Evolutionary conservation across 345 rosid species (phyloP).

Genomic region (Moringa oleifera): DNA sequence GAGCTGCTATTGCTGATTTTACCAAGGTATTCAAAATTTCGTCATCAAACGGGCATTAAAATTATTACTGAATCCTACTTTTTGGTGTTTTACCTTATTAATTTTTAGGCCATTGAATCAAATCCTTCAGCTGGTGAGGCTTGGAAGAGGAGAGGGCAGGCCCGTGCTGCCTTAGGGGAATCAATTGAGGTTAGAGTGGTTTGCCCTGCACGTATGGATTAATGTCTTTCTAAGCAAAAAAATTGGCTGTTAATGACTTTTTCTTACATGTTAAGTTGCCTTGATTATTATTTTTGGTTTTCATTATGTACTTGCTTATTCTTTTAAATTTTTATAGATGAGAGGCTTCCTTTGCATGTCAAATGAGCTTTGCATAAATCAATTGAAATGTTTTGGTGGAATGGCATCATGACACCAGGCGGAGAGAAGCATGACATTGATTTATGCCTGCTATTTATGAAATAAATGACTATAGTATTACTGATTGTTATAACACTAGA

Average conservation of each 20-base stretch:
- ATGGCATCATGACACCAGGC: not conserved
- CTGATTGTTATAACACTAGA: slow-evolving; percentile 12
- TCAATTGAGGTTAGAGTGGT: slow-evolving; percentile 57
- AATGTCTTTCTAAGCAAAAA: slow-evolving; percentile 5
- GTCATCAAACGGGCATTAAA: not conserved
- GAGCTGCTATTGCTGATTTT: slow-evolving; percentile 83
- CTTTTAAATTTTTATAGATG: not conserved
- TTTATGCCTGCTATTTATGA: slow-evolving; percentile 7
- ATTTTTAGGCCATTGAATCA: slow-evolving; percentile 76
- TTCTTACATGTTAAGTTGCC: not conserved
- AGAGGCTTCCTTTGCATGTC: slow-evolving; percentile 8
- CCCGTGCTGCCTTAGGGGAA: slow-evolving; percentile 93
- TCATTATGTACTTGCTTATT: not conserved
- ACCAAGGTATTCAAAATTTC: slow-evolving; percentile 51
- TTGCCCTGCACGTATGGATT: slow-evolving; percentile 3
- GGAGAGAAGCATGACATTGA: not conserved
- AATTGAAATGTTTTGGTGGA: slow-evolving; percentile 9
- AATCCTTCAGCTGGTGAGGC: slow-evolving; percentile 97
- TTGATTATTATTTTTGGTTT: slow-evolving; percentile 9
- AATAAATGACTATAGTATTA: slow-evolving; percentile 8
- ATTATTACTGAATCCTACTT: slow-evolving; percentile 6
- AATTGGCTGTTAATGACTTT: slow-evolving; percentile 5
- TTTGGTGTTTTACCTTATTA: slow-evolving; percentile 8
- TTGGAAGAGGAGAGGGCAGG: slow-evolving; percentile 99
- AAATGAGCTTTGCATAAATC: not conserved